Evolutionary conservation across 2,329 filamentous ascomycete species (phyloP).

Genomic region (Colletotrichum godetiae): DNA sequence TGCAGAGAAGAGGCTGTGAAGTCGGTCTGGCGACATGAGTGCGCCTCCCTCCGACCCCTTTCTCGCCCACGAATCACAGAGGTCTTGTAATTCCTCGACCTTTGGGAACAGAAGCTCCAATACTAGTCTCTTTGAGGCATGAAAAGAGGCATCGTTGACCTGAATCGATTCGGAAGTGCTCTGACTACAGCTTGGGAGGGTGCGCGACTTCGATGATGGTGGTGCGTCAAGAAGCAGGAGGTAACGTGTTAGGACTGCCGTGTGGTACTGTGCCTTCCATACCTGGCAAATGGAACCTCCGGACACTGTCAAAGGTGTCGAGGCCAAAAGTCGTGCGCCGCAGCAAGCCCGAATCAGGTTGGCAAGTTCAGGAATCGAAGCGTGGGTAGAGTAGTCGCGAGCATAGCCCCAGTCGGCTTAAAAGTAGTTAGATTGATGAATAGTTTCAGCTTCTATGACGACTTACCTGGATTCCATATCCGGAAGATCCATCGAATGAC

Average conservation of each 20-base stretch:
- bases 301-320: slow-evolving; percentile 49
- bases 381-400: slow-evolving; percentile 72
- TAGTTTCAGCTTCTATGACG: not conserved
- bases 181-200: not conserved
- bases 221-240: slow-evolving; percentile 62
- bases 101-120: slow-evolving; percentile 67
- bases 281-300: slow-evolving; percentile 61
- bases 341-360: slow-evolving; percentile 78
- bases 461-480: slow-evolving; percentile 83
- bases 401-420: slow-evolving; percentile 75
- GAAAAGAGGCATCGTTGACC: slow-evolving; percentile 48
- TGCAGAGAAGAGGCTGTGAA: slow-evolving; percentile 63
- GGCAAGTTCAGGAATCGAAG: slow-evolving; percentile 73
- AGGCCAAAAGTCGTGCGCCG: slow-evolving; percentile 56
- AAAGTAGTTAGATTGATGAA: slow-evolving; percentile 9
- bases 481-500: slow-evolving; percentile 85
- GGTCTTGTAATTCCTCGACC: slow-evolving; percentile 58
- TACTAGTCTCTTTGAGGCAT: slow-evolving; percentile 61
- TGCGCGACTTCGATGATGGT: slow-evolving; percentile 12
- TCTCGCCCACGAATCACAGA: slow-evolving; percentile 61
- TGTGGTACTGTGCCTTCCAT: slow-evolving; percentile 57
- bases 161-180: slow-evolving; percentile 36
- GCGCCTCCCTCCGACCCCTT: slow-evolving; percentile 56
- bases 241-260: slow-evolving; percentile 61
- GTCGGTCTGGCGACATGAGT: slow-evolving; percentile 63